Evolutionary conservation across 2,329 filamentous ascomycete species (phyloP).

Genomic region (Cladosporium sp.): DNA sequence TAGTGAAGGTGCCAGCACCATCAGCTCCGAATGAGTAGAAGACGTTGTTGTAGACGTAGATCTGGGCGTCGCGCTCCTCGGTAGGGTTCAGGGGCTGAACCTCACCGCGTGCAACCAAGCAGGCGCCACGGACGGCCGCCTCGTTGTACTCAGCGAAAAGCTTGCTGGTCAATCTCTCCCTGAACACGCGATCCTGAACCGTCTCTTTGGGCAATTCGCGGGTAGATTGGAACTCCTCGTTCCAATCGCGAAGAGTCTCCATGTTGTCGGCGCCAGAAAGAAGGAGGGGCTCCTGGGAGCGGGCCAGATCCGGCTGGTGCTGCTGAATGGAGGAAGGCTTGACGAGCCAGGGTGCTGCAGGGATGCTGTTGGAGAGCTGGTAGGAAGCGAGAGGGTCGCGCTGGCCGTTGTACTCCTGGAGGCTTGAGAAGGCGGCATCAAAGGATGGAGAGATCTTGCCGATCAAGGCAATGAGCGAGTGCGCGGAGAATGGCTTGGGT

Average conservation of each 20-base stretch:
- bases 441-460: slow-evolving; percentile 82
- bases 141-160: slow-evolving; percentile 98
- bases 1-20: slow-evolving; percentile 94
- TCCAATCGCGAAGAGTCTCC: slow-evolving; percentile 95
- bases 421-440: slow-evolving; percentile 67
- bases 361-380: slow-evolving; percentile 92
- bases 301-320: slow-evolving; percentile 82
- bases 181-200: slow-evolving; percentile 93
- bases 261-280: slow-evolving; percentile 89
- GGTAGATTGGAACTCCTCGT: slow-evolving; percentile 97
- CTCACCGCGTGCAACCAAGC: slow-evolving; percentile 88
- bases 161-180: slow-evolving; percentile 90
- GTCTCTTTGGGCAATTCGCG: slow-evolving; percentile 90
- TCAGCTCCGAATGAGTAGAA: slow-evolving; percentile 99
- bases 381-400: slow-evolving; percentile 90
- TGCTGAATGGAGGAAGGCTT: slow-evolving; percentile 64
- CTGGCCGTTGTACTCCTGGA: slow-evolving; percentile 81
- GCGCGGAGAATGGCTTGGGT: slow-evolving; percentile 75
- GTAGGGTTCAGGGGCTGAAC: slow-evolving; percentile 93
- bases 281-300: slow-evolving; percentile 89
- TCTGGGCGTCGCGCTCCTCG: slow-evolving; percentile 88
- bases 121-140: slow-evolving; percentile 85
- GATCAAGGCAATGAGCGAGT: slow-evolving; percentile 83
- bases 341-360: slow-evolving; percentile 88
- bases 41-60: slow-evolving; percentile 99